Percentiles rank a stretch among this genome's conserved stretches.
These are phyloP conservation scores for Kingdonia uniflora DNA, from an alignment of 164 flowering plant species.

Conservation along the genomic window DNA sequence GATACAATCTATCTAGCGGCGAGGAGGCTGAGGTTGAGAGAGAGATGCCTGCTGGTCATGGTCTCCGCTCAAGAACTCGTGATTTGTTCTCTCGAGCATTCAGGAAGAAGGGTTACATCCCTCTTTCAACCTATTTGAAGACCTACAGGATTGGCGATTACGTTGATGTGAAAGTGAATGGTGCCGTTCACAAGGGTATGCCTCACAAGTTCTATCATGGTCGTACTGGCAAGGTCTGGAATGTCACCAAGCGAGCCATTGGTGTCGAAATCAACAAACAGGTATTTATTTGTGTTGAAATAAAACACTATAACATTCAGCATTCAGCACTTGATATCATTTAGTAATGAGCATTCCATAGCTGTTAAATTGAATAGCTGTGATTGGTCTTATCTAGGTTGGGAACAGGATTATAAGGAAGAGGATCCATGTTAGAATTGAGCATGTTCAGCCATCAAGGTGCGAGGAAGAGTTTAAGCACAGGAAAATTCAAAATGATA, in stretches of 20 bases:
- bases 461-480: no score
- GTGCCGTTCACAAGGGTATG: no score
- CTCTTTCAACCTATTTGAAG: slow-evolving; percentile 45
- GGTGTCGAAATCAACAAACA: slow-evolving; percentile 82
- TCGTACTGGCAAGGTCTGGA: slow-evolving; percentile 81
- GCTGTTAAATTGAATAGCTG: neutral
- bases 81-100: no score
- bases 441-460: slow-evolving; percentile 66
- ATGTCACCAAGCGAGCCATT: slow-evolving; percentile 80
- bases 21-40: neutral
- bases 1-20: no score
- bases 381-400: slow-evolving; percentile 24
- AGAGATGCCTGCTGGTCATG: slow-evolving; percentile 77
- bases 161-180: no score
- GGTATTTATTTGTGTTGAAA: no score
- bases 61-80: slow-evolving; percentile 54
- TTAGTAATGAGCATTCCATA: no score
- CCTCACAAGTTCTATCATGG: no score
- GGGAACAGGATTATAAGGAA: slow-evolving; percentile 58
- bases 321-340: no score
- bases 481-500: slow-evolving; percentile 46
- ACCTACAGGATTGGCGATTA: slow-evolving; percentile 53
- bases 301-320: no score
- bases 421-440: slow-evolving; percentile 76
- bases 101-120: no score